Conservation (phyloP, 2,329 filamentous ascomycete species). For the Claviceps monticola region DNA sequence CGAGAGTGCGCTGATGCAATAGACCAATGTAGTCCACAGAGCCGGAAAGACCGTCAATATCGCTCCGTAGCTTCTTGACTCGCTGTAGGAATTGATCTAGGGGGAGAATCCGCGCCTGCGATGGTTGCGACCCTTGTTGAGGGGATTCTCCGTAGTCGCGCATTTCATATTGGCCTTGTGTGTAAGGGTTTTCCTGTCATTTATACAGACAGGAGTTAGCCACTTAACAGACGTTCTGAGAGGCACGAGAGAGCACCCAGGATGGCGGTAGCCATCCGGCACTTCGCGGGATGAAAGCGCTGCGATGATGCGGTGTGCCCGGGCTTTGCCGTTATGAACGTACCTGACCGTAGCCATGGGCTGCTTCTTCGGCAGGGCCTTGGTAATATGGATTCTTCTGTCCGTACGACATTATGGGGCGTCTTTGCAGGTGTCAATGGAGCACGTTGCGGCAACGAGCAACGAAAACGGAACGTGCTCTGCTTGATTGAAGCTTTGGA, state of each 20-base stretch:
- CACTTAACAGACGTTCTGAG: neutral
- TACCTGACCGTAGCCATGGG: constrained; percentile 9
- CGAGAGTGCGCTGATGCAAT: constrained; percentile 58
- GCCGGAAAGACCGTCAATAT: constrained; percentile 52
- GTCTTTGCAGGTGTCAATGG: neutral
- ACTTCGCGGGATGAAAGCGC: neutral
- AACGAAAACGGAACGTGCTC: constrained; percentile 2
- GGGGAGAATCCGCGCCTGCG: constrained; percentile 26
- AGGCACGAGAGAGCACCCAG: too few species aligned
- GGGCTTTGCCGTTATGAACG: neutral
- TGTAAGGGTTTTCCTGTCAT: neutral
- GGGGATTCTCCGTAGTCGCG: constrained; percentile 28
- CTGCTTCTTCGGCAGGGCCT: constrained; percentile 9
- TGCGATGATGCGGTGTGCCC: too few species aligned
- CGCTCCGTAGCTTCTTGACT: constrained; percentile 50
- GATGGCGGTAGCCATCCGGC: too few species aligned
- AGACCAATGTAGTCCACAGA: constrained; percentile 54
- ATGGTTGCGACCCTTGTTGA: constrained; percentile 13
- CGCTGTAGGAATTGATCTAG: constrained; percentile 55
- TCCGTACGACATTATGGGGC: constrained; percentile 12
- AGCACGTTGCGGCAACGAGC: neutral
- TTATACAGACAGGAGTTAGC: neutral
- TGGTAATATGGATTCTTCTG: constrained; percentile 13
- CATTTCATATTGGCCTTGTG: constrained; percentile 38
- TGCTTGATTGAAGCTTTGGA: neutral